Evolutionary conservation across 768 basidiomycete genomes (phyloP), one percentile per base, ranked within the genome.

Genomic region (Daedalea quercina): DNA sequence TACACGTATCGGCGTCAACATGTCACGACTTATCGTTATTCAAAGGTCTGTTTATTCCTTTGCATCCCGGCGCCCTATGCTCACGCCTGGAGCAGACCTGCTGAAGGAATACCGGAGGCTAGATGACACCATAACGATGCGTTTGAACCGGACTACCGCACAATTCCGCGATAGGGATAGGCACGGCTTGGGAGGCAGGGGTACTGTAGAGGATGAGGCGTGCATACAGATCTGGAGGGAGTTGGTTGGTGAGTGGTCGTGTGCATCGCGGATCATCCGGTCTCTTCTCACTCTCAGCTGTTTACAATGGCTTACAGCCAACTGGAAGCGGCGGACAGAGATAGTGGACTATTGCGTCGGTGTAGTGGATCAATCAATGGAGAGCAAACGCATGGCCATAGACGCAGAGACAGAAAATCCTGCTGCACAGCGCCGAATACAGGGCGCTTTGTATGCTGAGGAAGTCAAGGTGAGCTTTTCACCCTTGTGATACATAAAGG

Each of bases 171-270:
- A 92, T 70, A 74, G 77, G 56, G 82, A 87, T 59, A 78, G 87
- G 24, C 59, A 69, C 46, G 77, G 77, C 11, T 58, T 67, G 22
- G 67, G 62, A 42, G 69, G 71, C 31, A 74, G 69, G 47, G 79
- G 75, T 13, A 85, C 71, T 52, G 67, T 84, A 44, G 83, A 90
- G 63, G 86, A 88, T 50, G 79, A 83, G 64, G 82, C 88, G 47
- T 93, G 90, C 66, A 75, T 78, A 9, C 76, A 82, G 57, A 67
- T 92, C 37, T 92, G 90, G 90, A 75, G 76, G 60, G 85, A 92
- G 61, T 73, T 93, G 56, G 77, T 88, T 54, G 85, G 90, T 89
- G 63, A 66, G 82, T 71, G 8, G 37, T 34, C 23, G 26, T 34
- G 9, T 20, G 11, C 25, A 44, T 20, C 9, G n/a, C n/a, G n/a